Base-by-base conservation (phyloP, 352 stramenopile genomes). In the Phytopythium vexans region DNA sequence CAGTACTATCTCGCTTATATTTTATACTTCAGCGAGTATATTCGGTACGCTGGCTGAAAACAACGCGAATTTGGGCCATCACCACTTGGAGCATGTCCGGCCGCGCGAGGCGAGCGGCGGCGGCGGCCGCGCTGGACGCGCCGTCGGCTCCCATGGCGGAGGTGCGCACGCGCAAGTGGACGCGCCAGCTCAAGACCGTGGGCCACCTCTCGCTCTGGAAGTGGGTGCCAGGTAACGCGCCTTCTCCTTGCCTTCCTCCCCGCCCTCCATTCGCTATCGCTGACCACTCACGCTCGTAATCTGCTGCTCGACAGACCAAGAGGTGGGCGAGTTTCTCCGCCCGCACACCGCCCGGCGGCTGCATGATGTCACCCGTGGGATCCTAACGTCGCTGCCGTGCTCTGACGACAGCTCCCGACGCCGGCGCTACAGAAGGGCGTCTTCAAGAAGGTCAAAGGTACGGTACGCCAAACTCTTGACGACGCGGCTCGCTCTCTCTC, bases 401-500 rank as follows among this genome's bases (percentile, higher is more conserved):
- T 38, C 3, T 8, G 2, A 16, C 32, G 14, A 7, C 47, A 92
- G 72, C 64, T 72, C 15, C 79, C 79, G 14, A 92, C 82, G 9
- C 71, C 74, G 37, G 77, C 79, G 57, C 65, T 90, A 46, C 77
- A 89, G 51, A 74, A 75, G 35, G 79, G 77, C 31, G 64, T 55
- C 15, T 74, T 70, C 32, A 88, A 87, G 66, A 90, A 92, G 66
- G 79, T 77, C 21, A 90, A 90, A 60, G 82, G 79, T 88, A 38
- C 41, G 44, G 15, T 34, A 10, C 5, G 36, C 16, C 21, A 12
- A 14, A 35, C 33, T 4, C 6, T 62, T 38, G 21, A 37, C 16
- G 1, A 32, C 31, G 15, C 8, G 47, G 38, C 3, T 14, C 49
- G 14, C 14, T 32, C 32, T 21, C 36, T 16, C 36, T 8, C 37